phyloP scores from a whole-genome alignment of 2,329 filamentous ascomycete genomes.

The Fusarium incarnatum region DNA sequence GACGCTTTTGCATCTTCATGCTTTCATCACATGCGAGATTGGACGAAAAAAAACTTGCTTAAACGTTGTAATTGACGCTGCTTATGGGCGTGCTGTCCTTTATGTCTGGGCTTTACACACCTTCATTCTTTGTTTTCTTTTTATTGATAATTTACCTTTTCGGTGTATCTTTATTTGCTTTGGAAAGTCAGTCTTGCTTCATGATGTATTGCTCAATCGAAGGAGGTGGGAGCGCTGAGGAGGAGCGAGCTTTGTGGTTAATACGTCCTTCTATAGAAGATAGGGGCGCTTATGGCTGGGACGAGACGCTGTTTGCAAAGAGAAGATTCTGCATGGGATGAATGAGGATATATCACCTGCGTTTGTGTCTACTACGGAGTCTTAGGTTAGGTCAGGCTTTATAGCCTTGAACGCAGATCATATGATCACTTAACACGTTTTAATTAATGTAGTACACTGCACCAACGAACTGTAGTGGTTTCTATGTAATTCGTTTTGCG shows the following conservation, averaged over 20 bases:
- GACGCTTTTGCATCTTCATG: slow-evolving; percentile 43
- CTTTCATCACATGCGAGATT: slow-evolving; percentile 39
- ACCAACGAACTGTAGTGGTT: not conserved
- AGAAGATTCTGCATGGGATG: slow-evolving; percentile 28
- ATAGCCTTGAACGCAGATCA: slow-evolving; percentile 46
- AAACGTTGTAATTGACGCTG: slow-evolving; percentile 58
- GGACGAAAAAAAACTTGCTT: slow-evolving; percentile 53
- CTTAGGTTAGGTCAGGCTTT: slow-evolving; percentile 41
- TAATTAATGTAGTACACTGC: not conserved
- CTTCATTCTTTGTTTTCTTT: slow-evolving; percentile 47
- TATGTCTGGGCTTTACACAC: slow-evolving; percentile 43
- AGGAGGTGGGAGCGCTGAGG: slow-evolving; percentile 21
- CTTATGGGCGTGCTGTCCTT: slow-evolving; percentile 45
- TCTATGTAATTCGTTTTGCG: not conserved
- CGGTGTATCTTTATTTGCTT: slow-evolving; percentile 47
- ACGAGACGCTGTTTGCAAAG: slow-evolving; percentile 31
- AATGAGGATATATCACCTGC: slow-evolving; percentile 44
- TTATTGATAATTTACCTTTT: slow-evolving; percentile 51
- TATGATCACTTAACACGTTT: slow-evolving; percentile 30
- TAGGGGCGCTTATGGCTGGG: slow-evolving; percentile 38
- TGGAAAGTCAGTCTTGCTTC: slow-evolving; percentile 41
- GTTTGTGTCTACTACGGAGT: slow-evolving; percentile 48
- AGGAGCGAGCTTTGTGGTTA: slow-evolving; percentile 35
- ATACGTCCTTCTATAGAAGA: slow-evolving; percentile 35
- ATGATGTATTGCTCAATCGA: slow-evolving; percentile 28